Conservation (phyloP, 2,329 filamentous ascomycete species). For the Venturiaceae sp. region DNA sequence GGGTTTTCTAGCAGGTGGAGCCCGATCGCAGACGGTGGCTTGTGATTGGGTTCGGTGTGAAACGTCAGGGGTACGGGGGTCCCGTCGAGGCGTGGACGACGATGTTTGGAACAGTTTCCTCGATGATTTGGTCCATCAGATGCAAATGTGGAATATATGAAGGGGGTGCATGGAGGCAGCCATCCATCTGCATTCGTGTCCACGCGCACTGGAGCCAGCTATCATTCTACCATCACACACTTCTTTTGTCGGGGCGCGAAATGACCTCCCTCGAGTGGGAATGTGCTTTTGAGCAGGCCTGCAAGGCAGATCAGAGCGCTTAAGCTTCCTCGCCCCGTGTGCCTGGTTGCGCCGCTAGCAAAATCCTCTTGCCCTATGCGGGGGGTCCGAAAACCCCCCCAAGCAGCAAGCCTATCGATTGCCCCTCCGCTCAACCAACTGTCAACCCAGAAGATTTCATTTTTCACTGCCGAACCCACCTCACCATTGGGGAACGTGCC, state of each 20-base stretch:
- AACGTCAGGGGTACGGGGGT: not conserved
- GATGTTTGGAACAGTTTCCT: not conserved
- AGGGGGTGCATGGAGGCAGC: too few species aligned
- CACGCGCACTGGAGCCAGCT: not conserved
- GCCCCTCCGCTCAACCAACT: not conserved
- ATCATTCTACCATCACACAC: not conserved
- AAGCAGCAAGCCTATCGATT: not conserved
- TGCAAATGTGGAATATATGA: too few species aligned
- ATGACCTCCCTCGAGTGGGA: not conserved
- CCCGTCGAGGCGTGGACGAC: not conserved
- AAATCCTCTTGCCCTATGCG: too few species aligned
- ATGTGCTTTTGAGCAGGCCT: too few species aligned
- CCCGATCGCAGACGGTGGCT: not conserved
- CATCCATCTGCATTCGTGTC: too few species aligned
- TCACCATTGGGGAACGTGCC: not conserved
- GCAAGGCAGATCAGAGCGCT: not conserved
- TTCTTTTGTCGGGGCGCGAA: not conserved
- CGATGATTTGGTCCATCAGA: too few species aligned
- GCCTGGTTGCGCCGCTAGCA: too few species aligned
- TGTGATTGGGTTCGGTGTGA: not conserved
- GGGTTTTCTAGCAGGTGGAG: not conserved
- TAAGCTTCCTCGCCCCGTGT: not conserved
- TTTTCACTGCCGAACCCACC: not conserved
- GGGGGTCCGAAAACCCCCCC: too few species aligned
- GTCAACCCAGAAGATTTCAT: not conserved